Evolutionary conservation across 2,329 filamentous ascomycete genomes (phyloP).

Genomic region (Hypoxylon sp.): DNA sequence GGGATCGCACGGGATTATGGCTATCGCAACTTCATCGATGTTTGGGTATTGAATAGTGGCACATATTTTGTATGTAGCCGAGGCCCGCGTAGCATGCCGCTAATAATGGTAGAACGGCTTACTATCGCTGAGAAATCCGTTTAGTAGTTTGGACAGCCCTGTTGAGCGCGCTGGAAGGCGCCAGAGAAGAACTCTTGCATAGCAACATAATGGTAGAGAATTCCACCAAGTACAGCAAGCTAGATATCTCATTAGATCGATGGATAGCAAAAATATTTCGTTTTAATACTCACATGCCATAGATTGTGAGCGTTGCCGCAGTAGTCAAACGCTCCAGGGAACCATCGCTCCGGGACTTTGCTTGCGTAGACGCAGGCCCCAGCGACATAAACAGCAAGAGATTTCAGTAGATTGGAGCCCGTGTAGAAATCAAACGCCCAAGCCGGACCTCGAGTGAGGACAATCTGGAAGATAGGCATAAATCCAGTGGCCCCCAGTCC

Average conservation of each 20-base stretch:
- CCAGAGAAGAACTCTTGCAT: slow-evolving; percentile 94
- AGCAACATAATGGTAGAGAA: slow-evolving; percentile 94
- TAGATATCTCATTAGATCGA: slow-evolving; percentile 93
- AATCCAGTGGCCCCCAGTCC: slow-evolving; percentile 88
- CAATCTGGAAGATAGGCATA: slow-evolving; percentile 85
- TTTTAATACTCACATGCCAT: slow-evolving; percentile 82
- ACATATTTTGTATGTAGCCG: neutral
- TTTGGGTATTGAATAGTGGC: neutral
- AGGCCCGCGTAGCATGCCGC: neutral
- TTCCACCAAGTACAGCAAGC: slow-evolving; percentile 89
- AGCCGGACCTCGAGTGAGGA: slow-evolving; percentile 75
- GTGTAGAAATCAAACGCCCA: slow-evolving; percentile 93
- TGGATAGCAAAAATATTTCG: slow-evolving; percentile 85
- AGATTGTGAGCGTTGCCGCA: slow-evolving; percentile 95
- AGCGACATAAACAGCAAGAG: slow-evolving; percentile 81
- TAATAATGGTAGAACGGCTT: neutral
- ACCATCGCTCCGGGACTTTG: slow-evolving; percentile 92
- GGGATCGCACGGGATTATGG: neutral
- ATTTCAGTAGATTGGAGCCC: slow-evolving; percentile 77
- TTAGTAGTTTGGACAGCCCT: slow-evolving; percentile 64
- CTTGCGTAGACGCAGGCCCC: slow-evolving; percentile 90
- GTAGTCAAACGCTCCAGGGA: slow-evolving; percentile 93
- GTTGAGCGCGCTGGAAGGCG: slow-evolving; percentile 74
- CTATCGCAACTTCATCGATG: neutral
- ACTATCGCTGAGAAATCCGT: neutral